Percentiles rank a stretch among this genome's conserved stretches.
These are phyloP conservation scores for Chaetoscypha palmicola DNA, from an alignment of 2,329 filamentous ascomycete species.

Conservation along the genomic window DNA sequence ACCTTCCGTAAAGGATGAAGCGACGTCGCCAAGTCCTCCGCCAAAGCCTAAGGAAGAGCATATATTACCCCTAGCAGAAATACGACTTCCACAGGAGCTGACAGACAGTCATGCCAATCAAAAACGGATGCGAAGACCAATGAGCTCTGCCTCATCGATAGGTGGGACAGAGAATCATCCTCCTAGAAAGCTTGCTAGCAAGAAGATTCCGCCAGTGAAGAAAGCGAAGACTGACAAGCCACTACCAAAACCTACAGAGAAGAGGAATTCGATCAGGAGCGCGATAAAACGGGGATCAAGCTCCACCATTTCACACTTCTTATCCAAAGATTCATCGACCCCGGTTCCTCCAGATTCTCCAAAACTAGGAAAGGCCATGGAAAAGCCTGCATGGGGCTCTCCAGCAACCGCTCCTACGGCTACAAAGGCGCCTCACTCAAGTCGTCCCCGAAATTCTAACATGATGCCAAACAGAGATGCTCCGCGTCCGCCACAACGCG, in stretches of 20 bases:
- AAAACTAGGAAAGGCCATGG: constrained; percentile 24
- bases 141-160: constrained; percentile 23
- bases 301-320: constrained; percentile 41
- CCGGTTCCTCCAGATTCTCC: constrained; percentile 8
- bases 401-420: constrained; percentile 26
- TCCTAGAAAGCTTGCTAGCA: constrained; percentile 22
- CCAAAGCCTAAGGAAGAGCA: not conserved
- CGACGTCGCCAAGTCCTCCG: too few species aligned
- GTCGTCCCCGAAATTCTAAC: too few species aligned
- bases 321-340: constrained; percentile 40
- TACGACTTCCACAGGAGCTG: constrained; percentile 2
- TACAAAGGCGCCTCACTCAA: constrained; percentile 29
- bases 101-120: constrained; percentile 25
- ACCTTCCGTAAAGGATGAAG: not conserved
- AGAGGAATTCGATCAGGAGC: constrained; percentile 40
- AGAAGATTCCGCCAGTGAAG: constrained; percentile 27
- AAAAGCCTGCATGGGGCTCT: constrained; percentile 23
- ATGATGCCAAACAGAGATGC: constrained; percentile 31
- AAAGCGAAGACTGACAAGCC: constrained; percentile 25
- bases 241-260: constrained; percentile 34
- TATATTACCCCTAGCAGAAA: not conserved
- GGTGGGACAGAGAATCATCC: constrained; percentile 18
- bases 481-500: constrained; percentile 32
- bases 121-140: constrained; percentile 28
- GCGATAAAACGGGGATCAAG: constrained; percentile 45